These are phyloP conservation scores for Rhizopus sp. DNA, from an alignment of 371 early-diverging fungal genomes.

Conservation along the genomic window DNA sequence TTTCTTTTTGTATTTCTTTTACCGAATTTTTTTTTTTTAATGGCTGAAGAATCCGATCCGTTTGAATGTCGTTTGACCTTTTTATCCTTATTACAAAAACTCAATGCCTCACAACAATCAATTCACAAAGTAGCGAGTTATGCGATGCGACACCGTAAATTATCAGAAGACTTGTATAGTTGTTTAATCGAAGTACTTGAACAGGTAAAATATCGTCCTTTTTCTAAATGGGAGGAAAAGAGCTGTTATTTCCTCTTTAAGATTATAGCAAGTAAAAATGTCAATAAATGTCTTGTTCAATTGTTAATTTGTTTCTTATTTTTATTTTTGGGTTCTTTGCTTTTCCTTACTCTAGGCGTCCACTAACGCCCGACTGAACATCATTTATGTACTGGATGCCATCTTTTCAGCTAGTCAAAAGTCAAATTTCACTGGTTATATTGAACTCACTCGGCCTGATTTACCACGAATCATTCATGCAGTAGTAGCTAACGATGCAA, in stretches of 20 bases:
- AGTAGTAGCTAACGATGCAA: conserved; percentile 64
- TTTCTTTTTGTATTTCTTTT: background rate
- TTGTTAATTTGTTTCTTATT: conserved; percentile 6
- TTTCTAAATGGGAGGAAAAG: background rate
- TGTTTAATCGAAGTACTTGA: conserved; percentile 76
- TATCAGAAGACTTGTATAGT: conserved; percentile 76
- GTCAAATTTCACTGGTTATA: conserved; percentile 57
- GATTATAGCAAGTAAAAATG: conserved; percentile 8
- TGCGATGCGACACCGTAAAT: conserved; percentile 62
- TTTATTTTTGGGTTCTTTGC: background rate
- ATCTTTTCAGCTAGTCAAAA: conserved; percentile 63
- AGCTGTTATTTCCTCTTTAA: conserved; percentile 6
- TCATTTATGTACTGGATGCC: conserved; percentile 76
- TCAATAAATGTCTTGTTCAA: conserved; percentile 7
- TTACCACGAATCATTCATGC: conserved; percentile 56
- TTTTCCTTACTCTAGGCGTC: conserved; percentile 43
- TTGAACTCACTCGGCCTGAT: conserved; percentile 61
- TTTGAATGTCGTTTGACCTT: conserved; percentile 77
- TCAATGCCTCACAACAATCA: conserved; percentile 77
- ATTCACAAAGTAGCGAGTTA: conserved; percentile 72
- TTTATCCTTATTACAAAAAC: conserved; percentile 61
- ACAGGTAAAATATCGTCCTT: conserved; percentile 46
- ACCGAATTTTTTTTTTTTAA: conserved; percentile 13
- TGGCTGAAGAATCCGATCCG: conserved; percentile 66
- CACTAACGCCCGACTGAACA: conserved; percentile 67